Conservation (phyloP, 805 yeast species). For the Wickerhamiella azyma region DNA sequence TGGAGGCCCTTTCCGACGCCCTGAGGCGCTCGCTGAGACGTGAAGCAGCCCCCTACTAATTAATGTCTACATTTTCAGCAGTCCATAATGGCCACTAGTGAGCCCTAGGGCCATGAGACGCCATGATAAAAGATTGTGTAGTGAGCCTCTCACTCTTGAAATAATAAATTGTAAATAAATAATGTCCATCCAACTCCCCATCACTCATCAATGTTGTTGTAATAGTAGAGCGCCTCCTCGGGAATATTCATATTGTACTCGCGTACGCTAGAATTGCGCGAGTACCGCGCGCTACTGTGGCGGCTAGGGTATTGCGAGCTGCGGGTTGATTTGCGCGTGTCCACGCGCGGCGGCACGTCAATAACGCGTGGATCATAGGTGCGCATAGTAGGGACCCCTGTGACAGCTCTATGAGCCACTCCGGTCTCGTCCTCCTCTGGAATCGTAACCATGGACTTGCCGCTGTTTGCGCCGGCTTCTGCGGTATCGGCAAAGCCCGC, state of each 20-base stretch:
- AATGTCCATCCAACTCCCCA: background rate
- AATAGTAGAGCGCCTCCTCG: constrained; percentile 16
- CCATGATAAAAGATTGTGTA: too few species aligned
- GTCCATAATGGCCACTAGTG: too few species aligned
- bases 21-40: too few species aligned
- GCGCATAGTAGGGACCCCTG: constrained; percentile 3
- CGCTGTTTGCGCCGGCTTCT: constrained; percentile 10
- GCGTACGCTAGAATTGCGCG: constrained; percentile 13
- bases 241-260: constrained; percentile 17
- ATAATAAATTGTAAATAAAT: too few species aligned
- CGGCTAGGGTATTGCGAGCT: constrained; percentile 1
- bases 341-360: background rate
- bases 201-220: constrained; percentile 6
- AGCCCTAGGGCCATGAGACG: too few species aligned
- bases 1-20: too few species aligned
- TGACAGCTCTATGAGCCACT: background rate
- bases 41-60: too few species aligned
- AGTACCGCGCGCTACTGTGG: constrained; percentile 6
- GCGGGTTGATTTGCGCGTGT: background rate
- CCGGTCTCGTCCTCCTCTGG: constrained; percentile 7
- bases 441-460: constrained; percentile 11
- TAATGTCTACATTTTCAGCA: too few species aligned
- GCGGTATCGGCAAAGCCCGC: constrained; percentile 6
- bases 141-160: too few species aligned
- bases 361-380: background rate